Conservation (phyloP, 257 asterid species). For the Solanum clarkiae region DNA sequence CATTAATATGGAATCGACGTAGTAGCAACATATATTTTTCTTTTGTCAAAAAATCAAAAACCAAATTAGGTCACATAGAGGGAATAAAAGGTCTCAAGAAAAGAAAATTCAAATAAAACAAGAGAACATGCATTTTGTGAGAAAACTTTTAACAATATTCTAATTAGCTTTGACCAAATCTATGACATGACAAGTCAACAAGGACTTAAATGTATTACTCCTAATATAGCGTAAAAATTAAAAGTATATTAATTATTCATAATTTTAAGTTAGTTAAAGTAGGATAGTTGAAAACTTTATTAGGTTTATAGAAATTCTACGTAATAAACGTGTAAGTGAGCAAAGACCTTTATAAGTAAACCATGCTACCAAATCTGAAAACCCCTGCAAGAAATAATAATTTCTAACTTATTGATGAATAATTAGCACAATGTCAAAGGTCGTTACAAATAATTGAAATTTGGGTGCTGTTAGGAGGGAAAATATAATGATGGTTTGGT, state of each 20-base stretch:
- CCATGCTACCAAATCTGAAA: not conserved
- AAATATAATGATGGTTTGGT: conserved; percentile 11
- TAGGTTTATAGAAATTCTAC: not conserved
- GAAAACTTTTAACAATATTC: not conserved
- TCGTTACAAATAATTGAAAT: conserved; percentile 6
- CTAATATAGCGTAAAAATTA: not conserved
- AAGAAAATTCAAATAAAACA: not conserved
- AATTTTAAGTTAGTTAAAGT: not conserved
- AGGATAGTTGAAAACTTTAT: not conserved
- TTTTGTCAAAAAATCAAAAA: not conserved
- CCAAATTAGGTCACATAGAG: not conserved
- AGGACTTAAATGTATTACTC: not conserved
- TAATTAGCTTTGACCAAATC: not conserved
- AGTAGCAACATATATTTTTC: not conserved
- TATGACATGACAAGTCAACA: not conserved
- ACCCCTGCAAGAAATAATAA: not conserved
- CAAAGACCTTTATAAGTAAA: not conserved
- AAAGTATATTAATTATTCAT: not conserved
- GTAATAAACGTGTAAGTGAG: not conserved
- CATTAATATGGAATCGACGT: not conserved
- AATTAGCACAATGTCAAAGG: conserved; percentile 3
- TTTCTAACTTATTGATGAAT: not conserved
- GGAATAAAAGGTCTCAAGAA: not conserved
- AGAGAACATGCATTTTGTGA: not conserved
- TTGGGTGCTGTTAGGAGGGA: not conserved